Base-by-base conservation (phyloP, 495 filamentous ascomycete species). In the Pseudomonodictys pantanalensis region DNA sequence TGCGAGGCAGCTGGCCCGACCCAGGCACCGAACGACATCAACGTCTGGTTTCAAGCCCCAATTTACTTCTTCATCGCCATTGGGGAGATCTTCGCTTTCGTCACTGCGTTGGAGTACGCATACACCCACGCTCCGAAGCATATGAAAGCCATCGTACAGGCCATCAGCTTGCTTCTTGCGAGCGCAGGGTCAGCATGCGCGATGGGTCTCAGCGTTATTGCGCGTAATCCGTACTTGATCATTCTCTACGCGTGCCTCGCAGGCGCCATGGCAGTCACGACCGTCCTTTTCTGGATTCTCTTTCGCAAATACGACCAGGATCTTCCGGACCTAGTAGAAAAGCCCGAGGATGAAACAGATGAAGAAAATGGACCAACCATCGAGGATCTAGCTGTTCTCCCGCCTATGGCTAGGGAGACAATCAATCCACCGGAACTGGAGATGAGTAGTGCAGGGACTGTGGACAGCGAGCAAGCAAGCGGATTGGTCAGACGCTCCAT, bases 101-200 rank as follows among this genome's bases (percentile, higher is more conserved):
- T 65, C 26, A 55, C 62, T 10, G 56, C 46, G 2, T 28, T 56
- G 12, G 62, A 65, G 23, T 76, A 73, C 51, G 46, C 60, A 15
- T 52, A 64, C 33, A 41, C 44, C 1, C 4, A 60, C 4, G 18
- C 56, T 10, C 56, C 62, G 3, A 43, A 48, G 12, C 23, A 43
- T 25, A 65, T 65, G 61, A 60, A 60, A 35, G 41, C 48, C 8
- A 45, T 65, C 32, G 52, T 65, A 25, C 55, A 60, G 41, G 51
- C 56, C 25, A 38, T 65, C 17, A 47, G 22, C n/a, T 24, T 48
- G 35, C 22, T 64, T 3, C 23, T 54, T 2, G 60, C 53, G 22
- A 54, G 44, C 15, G 11, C 58, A 11, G 60, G 53, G 12, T 45
- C 47, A 8, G 25, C 15, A 25, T 29, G 32, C 3, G 60, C 47